Evolutionary conservation across 1,139 yeast genomes (phyloP), one percentile per base, ranked within the genome.

Genomic region (Debaryomyces udenii): DNA sequence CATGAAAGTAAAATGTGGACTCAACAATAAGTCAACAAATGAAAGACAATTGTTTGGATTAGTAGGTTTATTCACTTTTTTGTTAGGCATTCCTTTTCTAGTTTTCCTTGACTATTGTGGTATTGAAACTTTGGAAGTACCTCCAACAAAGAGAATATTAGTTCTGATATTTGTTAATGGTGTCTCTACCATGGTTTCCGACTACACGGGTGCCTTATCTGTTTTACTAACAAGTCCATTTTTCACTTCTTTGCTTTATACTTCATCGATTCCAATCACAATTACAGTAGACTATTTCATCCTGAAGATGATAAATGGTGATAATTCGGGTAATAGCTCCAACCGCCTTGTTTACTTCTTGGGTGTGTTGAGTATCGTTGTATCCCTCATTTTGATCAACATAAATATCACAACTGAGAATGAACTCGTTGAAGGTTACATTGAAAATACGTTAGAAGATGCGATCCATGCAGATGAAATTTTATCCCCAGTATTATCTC

Each of bases 171-270:
- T 73, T 0, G 44, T 67, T 29, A 70, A 76, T 45, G 79, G 81
- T 0, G 51, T 75, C 2, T 66, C 74, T 35, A 70, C 78, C 3
- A 73, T 74, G 22, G 53, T 74, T 4, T 76, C 81, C 0, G 83
- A 78, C 50, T 78, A 69, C 45, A 59, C 68, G 17, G 73, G 79
- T 1, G 68, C 77, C 6, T 52, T 76, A 26, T 81, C 83, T 5
- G 68, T 78, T 66, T 55, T 78, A 18, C 62, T 77, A 34, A 78
- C 82, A 0, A 75, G 80, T 40, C 83, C 83, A 0, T 62, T 78
- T 42, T 71, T 78, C 7, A 74, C 80, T 2, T 69, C 81, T 6
- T 62, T 78, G 29, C 75, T 81, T 3, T 57, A 78, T 29, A 75
- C 82, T 0, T 66, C 78, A 0, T 74, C 78, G 0, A 75, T 78